Conservation (phyloP, 2,329 filamentous ascomycete genomes). For the Fusarium continuum region DNA sequence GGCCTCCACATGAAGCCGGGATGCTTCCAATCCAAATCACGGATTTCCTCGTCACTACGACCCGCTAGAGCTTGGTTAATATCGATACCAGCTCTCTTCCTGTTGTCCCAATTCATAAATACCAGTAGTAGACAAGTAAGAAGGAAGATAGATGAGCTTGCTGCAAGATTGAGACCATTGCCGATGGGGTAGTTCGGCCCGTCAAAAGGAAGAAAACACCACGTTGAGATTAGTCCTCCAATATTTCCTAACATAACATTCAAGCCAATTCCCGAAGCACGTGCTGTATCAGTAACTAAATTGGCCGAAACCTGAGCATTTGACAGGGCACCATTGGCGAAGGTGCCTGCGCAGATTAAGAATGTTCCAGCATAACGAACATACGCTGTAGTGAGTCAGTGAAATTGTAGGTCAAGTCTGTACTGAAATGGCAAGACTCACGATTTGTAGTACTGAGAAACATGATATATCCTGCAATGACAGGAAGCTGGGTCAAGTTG, state of each 20-base stretch:
- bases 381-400: slow-evolving; percentile 24
- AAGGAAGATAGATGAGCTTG: slow-evolving; percentile 13
- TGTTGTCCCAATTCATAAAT: slow-evolving; percentile 19
- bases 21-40: slow-evolving; percentile 21
- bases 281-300: slow-evolving; percentile 27
- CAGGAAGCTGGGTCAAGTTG: slow-evolving; percentile 61
- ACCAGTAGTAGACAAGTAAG: background rate
- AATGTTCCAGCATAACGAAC: slow-evolving; percentile 71
- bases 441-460: slow-evolving; percentile 61
- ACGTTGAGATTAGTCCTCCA: slow-evolving; percentile 72
- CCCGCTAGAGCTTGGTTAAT: slow-evolving; percentile 4
- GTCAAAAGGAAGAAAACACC: slow-evolving; percentile 70
- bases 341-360: slow-evolving; percentile 46
- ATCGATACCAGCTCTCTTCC: background rate
- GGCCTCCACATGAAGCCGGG: slow-evolving; percentile 21
- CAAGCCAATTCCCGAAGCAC: slow-evolving; percentile 28
- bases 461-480: slow-evolving; percentile 71
- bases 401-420: fast-evolving
- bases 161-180: slow-evolving; percentile 61
- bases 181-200: slow-evolving; percentile 73
- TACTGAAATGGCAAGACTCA: background rate
- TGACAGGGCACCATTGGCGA: slow-evolving; percentile 55
- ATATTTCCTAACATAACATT: slow-evolving; percentile 50
- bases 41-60: slow-evolving; percentile 9
- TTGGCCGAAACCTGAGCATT: slow-evolving; percentile 28